phyloP scores from a whole-genome alignment of 208 protist species.

The Crithidia mellificae region DNA sequence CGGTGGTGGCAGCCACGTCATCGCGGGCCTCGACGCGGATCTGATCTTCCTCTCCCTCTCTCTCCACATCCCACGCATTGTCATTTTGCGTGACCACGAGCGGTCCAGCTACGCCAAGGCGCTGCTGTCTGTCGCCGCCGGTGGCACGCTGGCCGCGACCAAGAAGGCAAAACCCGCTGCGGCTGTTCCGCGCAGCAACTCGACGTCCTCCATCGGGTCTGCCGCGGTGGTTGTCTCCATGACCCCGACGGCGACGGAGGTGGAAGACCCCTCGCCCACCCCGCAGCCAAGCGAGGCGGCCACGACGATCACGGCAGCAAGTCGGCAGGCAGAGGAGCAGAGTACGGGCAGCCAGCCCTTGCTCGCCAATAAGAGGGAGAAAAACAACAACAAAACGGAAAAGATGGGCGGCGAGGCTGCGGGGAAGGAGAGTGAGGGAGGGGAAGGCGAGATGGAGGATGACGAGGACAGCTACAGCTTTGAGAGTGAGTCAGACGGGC shows the following conservation, averaged over 20 bases:
- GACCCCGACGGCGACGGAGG: neutral
- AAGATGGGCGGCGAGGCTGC: too few species aligned
- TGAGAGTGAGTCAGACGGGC: neutral
- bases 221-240: neutral
- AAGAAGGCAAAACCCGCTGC: neutral
- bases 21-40: slow-evolving; percentile 99
- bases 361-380: neutral
- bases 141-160: slow-evolving; percentile 12
- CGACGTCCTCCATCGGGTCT: slow-evolving; percentile 7
- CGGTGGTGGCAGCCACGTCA: slow-evolving; percentile 87
- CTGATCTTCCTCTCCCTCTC: slow-evolving; percentile 97
- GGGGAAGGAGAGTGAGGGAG: too few species aligned
- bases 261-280: neutral
- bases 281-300: neutral
- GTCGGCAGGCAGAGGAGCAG: neutral
- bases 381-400: too few species aligned
- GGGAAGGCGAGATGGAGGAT: neutral
- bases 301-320: neutral
- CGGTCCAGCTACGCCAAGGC: slow-evolving; percentile 40
- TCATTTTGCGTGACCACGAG: slow-evolving; percentile 86
- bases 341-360: neutral
- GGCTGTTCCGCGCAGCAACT: neutral
- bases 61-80: slow-evolving; percentile 94
- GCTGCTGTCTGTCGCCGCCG: slow-evolving; percentile 13
- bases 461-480: neutral